Evolutionary conservation across 2,329 filamentous ascomycete genomes (phyloP), one percentile per base, ranked within the genome.

Genomic region (Fusarium cyanostomum): DNA sequence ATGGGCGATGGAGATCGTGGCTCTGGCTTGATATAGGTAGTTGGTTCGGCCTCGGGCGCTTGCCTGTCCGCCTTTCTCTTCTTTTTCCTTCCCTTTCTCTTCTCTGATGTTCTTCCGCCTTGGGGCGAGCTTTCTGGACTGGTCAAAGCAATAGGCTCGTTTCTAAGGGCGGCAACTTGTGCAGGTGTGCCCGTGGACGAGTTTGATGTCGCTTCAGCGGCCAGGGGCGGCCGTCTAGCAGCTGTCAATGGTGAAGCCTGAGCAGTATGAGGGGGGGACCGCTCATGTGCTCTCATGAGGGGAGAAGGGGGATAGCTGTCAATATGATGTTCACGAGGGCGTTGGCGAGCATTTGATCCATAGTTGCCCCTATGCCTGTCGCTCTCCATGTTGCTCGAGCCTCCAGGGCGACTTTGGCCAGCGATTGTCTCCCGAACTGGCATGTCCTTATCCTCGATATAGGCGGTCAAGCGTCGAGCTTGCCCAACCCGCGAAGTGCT

Each of bases 251-350:
- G 80, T 74, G 90, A 82, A 63, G 86, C 87, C 71, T 91, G 89
- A 44, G 88, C 87, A 50, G 92, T 90, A 48, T 91, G 91, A 71
- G 89, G 79, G 37, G 89, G 90, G 31, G 88, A 89, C 46, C 88
- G 85, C 69, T 94, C 89, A 73, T 93, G 89, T 67, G 88, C 89
- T 71, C 88, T 87, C 68, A 94, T 82, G 56, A 94, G 79, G 49
- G 88, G 87, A 61, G 89, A 84, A 48, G 85, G 78, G 65, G 74
- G 80, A 67, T 70, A 74, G 41, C 63, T 68, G 43, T 74, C 71
- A 61, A 69, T 57, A 46, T 74, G 71, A 13, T 67, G 50, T 48
- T 71, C 60, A 60, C 61, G 60, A n/a, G 48, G 57, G 18, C 57
- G 62, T 24, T 62, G 66, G 37, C 51, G 51, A 49, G 52, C 44